Conservation (phyloP, 2,329 filamentous ascomycete genomes). For the Clonostachys rosea region DNA sequence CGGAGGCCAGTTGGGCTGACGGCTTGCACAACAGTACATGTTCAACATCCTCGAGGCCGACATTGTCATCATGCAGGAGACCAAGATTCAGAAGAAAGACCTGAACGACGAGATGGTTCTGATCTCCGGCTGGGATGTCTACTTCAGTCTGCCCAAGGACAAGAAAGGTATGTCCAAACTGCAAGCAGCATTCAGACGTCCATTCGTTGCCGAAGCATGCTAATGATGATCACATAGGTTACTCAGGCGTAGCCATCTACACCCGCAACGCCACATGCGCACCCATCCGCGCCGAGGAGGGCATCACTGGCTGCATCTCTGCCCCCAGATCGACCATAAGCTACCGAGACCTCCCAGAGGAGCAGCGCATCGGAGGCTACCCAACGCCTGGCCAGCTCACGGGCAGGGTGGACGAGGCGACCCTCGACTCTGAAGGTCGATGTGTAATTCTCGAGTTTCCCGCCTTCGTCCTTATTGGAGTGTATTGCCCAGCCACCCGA, state of each 20-base stretch:
- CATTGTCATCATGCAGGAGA: conserved; percentile 92
- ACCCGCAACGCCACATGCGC: conserved; percentile 82
- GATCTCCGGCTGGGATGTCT: conserved; percentile 92
- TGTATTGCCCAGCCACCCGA: conserved; percentile 87
- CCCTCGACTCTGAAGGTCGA: conserved; percentile 85
- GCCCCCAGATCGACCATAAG: conserved; percentile 65
- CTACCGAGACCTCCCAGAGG: conserved; percentile 70
- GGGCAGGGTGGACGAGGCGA: conserved; percentile 59
- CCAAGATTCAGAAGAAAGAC: conserved; percentile 93
- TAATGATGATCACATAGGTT: conserved; percentile 50
- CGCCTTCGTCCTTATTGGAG: conserved; percentile 87
- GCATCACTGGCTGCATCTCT: conserved; percentile 77
- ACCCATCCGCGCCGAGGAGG: conserved; percentile 88
- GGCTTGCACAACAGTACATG: conserved; percentile 59
- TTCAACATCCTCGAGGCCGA: conserved; percentile 91
- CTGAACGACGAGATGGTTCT: conserved; percentile 93
- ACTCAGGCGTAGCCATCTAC: conserved; percentile 93
- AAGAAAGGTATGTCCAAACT: conserved; percentile 68
- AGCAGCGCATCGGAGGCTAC: conserved; percentile 85
- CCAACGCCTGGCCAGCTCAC: conserved; percentile 65
- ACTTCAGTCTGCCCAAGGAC: conserved; percentile 85
- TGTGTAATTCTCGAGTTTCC: conserved; percentile 91
- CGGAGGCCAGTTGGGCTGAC: neutral
- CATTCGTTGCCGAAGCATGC: neutral
- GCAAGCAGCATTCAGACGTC: neutral